Conservation (phyloP, 768 basidiomycete genomes). For the Erythrobasidium yunnanense region DNA sequence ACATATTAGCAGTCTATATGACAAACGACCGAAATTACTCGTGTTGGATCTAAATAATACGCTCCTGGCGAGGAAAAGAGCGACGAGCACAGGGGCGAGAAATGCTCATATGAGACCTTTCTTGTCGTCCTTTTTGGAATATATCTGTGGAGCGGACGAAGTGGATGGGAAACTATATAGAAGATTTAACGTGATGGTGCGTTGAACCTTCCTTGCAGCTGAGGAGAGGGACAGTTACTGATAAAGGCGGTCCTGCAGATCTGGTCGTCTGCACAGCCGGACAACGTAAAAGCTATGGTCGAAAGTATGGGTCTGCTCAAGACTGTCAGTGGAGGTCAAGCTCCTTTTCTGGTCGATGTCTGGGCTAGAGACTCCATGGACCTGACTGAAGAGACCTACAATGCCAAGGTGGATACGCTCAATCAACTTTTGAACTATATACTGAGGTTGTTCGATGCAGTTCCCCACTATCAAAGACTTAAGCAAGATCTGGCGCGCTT, state of each 20-base stretch:
- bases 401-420: background rate
- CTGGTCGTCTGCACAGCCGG: conserved; percentile 29
- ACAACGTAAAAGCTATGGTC: conserved; percentile 31
- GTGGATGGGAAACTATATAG: conserved; percentile 6
- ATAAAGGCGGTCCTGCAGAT: conserved; percentile 1
- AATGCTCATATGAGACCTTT: conserved; percentile 30
- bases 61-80: conserved; percentile 26
- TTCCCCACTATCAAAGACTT: conserved; percentile 31
- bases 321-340: background rate
- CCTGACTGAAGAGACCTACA: conserved; percentile 15
- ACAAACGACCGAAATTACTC: conserved; percentile 23
- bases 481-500: conserved; percentile 24
- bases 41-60: conserved; percentile 36
- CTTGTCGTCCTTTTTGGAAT: conserved; percentile 32
- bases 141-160: conserved; percentile 28
- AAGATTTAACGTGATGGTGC: conserved; percentile 16
- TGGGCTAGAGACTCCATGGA: conserved; percentile 33
- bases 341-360: conserved; percentile 19
- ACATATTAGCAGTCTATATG: background rate
- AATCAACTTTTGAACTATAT: conserved; percentile 7
- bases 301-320: conserved; percentile 28
- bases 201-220: background rate
- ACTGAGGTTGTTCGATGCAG: background rate
- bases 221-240: background rate
- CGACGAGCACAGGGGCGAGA: conserved; percentile 2